Evolutionary conservation across 1,284 basidiomycete genomes (phyloP), one percentile per base, ranked within the genome.

Genomic region (Mycena citricolor): DNA sequence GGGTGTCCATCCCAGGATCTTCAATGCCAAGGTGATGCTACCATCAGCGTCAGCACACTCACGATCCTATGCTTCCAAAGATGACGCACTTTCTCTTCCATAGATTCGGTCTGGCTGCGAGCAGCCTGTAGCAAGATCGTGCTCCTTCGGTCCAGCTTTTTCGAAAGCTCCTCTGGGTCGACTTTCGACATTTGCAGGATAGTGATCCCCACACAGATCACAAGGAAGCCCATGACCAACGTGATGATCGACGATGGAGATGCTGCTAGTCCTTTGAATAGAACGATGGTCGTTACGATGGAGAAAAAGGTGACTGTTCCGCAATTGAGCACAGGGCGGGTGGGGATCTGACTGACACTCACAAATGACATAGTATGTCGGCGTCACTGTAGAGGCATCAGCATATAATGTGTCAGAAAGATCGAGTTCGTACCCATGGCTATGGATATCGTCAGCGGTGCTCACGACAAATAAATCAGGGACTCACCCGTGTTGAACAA

Each of bases 101-200:
- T 56, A 4, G 61, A 64, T 52, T 86, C 84, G 2, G 83, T 88
- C 36, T 80, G 75, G 16, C 72, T 63, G 17, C 80, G 78, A 0
- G 88, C 77, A 4, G 87, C 90, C 61, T 86, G 81, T 19, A 97
- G 74, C 22, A 97, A 80, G 32, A 95, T 77, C 0, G 93, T 95
- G 4, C 88, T 86, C 26, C 83, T 77, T 24, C 93, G 76, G 61
- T 94, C 94, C 57, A 97, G 83, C 24, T 75, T 75, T 44, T 72
- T 74, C 34, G 39, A 39, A 57, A 97, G 76, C 44, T 83, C 69
- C 21, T 69, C 72, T 4, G 90, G 90, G 60, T 94, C 90, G 54
- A 93, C 77, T 67, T 97, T 98, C 65, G 92, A 95, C 77, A 99
- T 86, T 67, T 99, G 95, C 8, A 99, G 82, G 51, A 99, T 83